A percentile compares a stretch with the other conserved stretches of the same genome.
Evolutionary conservation across 352 stramenopile genomes (phyloP).

Genomic region (Pythium periplocum): DNA sequence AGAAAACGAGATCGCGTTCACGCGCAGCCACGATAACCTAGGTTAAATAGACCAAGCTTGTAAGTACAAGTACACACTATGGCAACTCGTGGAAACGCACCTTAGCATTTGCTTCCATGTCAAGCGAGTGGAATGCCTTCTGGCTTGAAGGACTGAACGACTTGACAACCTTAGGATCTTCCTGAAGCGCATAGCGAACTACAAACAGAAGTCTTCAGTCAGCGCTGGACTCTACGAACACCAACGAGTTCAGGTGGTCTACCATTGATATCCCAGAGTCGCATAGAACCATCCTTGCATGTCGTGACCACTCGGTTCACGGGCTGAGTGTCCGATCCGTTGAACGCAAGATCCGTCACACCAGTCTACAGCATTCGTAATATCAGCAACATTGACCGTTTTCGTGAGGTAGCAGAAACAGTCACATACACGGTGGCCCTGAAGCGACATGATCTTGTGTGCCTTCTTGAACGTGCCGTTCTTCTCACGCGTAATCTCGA

Average conservation of each 20-base stretch:
- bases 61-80: neutral
- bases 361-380: conserved; percentile 34
- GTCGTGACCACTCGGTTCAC: conserved; percentile 72
- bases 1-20: conserved; percentile 53
- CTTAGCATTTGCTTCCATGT: conserved; percentile 65
- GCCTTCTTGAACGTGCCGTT: conserved; percentile 72
- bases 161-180: conserved; percentile 68
- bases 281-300: conserved; percentile 72
- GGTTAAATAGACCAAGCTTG: neutral
- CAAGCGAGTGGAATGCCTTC: conserved; percentile 50
- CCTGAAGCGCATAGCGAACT: conserved; percentile 76
- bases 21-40: conserved; percentile 56
- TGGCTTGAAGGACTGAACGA: conserved; percentile 51
- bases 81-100: conserved; percentile 14
- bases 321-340: conserved; percentile 61
- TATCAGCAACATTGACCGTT: too few species aligned
- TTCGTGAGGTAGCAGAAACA: neutral
- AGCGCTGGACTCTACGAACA: neutral
- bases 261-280: conserved; percentile 83
- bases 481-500: conserved; percentile 75
- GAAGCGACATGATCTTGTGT: conserved; percentile 81
- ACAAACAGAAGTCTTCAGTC: conserved; percentile 1
- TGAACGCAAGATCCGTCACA: conserved; percentile 70
- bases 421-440: conserved; percentile 58
- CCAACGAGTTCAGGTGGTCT: neutral